A percentile compares a stretch with the other conserved stretches of the same genome.
phyloP scores from a whole-genome alignment of 73 alveolate species.

The Paramecium sonneborni region DNA sequence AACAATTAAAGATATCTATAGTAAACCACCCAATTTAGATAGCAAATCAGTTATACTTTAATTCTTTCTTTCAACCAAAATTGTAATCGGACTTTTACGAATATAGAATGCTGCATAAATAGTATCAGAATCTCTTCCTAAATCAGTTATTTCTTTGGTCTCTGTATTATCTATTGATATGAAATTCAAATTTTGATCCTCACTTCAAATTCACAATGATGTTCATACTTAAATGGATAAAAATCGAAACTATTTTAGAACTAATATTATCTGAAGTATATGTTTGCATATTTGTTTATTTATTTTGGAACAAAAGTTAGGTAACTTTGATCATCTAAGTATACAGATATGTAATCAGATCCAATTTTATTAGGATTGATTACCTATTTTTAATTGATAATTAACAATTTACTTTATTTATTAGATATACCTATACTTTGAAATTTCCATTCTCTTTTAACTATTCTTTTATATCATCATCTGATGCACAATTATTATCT shows the following conservation, averaged over 20 bases:
- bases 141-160: background rate
- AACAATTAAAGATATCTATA: background rate
- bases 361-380: slow-evolving; percentile 10
- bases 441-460: background rate
- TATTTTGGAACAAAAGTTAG: background rate
- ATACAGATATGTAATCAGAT: background rate
- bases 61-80: background rate
- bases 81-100: slow-evolving; percentile 3
- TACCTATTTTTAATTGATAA: background rate
- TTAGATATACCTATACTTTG: background rate
- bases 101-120: background rate
- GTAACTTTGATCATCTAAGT: background rate
- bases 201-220: slow-evolving; percentile 9
- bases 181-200: background rate
- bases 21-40: background rate
- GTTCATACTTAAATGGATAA: slow-evolving; percentile 7
- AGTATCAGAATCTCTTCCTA: background rate
- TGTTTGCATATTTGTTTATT: background rate
- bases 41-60: background rate
- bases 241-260: background rate
- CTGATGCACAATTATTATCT: background rate
- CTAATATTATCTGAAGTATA: background rate
- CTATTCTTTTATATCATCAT: background rate
- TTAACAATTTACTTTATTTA: background rate
- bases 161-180: background rate